Evolutionary conservation across 495 filamentous ascomycete genomes (phyloP), one percentile per base, ranked within the genome.

Genomic region (Xylaria acuta): DNA sequence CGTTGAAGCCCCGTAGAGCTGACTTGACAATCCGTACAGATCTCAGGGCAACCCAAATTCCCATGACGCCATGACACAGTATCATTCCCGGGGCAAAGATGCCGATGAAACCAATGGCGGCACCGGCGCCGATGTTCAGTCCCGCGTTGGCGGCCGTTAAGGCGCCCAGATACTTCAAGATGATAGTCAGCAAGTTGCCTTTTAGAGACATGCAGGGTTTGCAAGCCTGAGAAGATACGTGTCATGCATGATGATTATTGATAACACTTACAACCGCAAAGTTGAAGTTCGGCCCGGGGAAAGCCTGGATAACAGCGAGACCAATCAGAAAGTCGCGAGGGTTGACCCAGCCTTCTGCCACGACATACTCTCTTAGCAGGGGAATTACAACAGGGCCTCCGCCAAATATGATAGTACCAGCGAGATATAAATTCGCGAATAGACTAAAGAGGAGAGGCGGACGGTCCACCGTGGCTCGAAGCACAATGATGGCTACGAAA

Each of bases 201-300:
- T 59, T 34, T 59, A 30, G 16, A 51, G 20, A 32, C 3, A 38
- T 38, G 3, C 18, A 59, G 14, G 11, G 25, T 49, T n/a, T n/a
- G 20, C 20, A 51, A 51, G n/a, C 47, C 20, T 8, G 18, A n/a
- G 47, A 25, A 3, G 47, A n/a, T n/a, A n/a, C 3, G 20, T 45
- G 6, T 49, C 18, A 49, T 30, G 1, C 25, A 27, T 27, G n/a
- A 25, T 5, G n/a, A 16, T 11, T 14, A 1, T 25, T 41, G 59
- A 25, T 41, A 16, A n/a, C n/a, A n/a, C 40, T 32, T 47, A 90
- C 95, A 18, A 95, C 92, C 4, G 91, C 92, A 75, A 95, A 94
- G 78, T 95, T 97, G 87, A 95, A 95, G 79, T 97, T 95, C 0
- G 93, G 93, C 0, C 93, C 93, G 0, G 93, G 93, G 75, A 95